A percentile compares a stretch with the other conserved stretches of the same genome.
These are phyloP conservation scores for Rhodamnia argentea DNA, from an alignment of 345 rosid genomes.

Conservation along the genomic window DNA sequence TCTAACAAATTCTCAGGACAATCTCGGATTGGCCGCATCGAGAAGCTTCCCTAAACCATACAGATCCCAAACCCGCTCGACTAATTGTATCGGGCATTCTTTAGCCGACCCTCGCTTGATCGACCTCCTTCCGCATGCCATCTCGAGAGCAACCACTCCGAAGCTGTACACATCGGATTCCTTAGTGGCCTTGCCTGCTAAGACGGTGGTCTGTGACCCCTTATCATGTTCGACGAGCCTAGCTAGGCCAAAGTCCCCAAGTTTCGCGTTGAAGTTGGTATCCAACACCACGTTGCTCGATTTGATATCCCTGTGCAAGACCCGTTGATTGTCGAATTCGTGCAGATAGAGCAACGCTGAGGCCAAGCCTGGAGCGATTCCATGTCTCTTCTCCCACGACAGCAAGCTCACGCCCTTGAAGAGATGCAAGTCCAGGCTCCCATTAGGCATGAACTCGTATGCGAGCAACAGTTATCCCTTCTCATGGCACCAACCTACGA, in stretches of 20 bases:
- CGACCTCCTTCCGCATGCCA: slow-evolving; percentile 10
- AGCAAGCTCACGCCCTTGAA: slow-evolving; percentile 4
- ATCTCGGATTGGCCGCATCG: neutral
- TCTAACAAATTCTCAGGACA: neutral
- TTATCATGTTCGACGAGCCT: slow-evolving; percentile 16
- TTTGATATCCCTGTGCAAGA: slow-evolving; percentile 19
- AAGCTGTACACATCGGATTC: slow-evolving; percentile 11
- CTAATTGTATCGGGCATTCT: neutral
- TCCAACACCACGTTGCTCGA: slow-evolving; percentile 17
- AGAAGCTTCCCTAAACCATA: neutral
- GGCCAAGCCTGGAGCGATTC: slow-evolving; percentile 15
- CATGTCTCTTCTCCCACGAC: slow-evolving; percentile 10
- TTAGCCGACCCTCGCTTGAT: neutral
- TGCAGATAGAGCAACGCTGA: slow-evolving; percentile 11
- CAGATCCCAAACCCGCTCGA: slow-evolving; percentile 12
- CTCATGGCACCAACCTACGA: slow-evolving; percentile 19
- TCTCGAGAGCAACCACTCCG: slow-evolving; percentile 5
- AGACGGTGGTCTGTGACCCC: slow-evolving; percentile 5
- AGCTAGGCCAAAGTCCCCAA: slow-evolving; percentile 29
- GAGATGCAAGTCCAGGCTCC: slow-evolving; percentile 11
- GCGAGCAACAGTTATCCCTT: slow-evolving; percentile 6
- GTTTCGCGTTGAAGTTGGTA: slow-evolving; percentile 13
- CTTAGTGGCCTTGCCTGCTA: slow-evolving; percentile 4
- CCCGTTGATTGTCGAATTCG: slow-evolving; percentile 7
- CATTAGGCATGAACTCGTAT: slow-evolving; percentile 9